Evolutionary conservation across 805 yeast genomes (phyloP).

Genomic region (Jamesozyma piceae): DNA sequence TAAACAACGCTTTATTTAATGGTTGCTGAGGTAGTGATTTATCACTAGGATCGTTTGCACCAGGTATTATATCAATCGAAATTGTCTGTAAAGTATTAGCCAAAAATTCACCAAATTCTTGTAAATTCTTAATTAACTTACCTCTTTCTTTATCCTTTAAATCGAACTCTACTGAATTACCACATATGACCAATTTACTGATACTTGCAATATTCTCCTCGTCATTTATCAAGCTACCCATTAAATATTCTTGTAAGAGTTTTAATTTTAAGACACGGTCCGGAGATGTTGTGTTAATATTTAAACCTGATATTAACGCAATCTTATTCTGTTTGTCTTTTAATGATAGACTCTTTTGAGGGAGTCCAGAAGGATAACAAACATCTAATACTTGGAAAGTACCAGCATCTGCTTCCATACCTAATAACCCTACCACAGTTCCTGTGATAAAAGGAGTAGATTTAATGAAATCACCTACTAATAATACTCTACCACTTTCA

Average conservation of each 20-base stretch:
- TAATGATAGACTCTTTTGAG: constrained; percentile 37
- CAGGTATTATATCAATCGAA: constrained; percentile 77
- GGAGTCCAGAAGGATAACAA: constrained; percentile 56
- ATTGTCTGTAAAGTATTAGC: constrained; percentile 46
- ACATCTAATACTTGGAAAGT: constrained; percentile 76
- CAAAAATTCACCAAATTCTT: constrained; percentile 52
- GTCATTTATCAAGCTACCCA: constrained; percentile 53
- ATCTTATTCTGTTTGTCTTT: constrained; percentile 30
- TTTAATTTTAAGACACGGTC: constrained; percentile 39
- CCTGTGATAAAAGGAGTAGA: constrained; percentile 72
- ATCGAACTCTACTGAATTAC: constrained; percentile 46
- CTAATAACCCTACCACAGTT: constrained; percentile 73
- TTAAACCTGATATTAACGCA: constrained; percentile 72
- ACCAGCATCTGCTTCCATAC: constrained; percentile 78
- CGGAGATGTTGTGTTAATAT: constrained; percentile 39
- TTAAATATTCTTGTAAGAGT: constrained; percentile 56
- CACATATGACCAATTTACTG: constrained; percentile 57
- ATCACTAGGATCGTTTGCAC: constrained; percentile 78
- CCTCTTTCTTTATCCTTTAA: constrained; percentile 38
- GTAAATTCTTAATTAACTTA: constrained; percentile 45
- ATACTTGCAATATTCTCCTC: constrained; percentile 30
- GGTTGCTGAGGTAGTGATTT: constrained; percentile 82
- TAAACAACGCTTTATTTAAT: constrained; percentile 67
- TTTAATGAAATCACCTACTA: constrained; percentile 53
- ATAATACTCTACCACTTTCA: constrained; percentile 76